A percentile compares a stretch with the other conserved stretches of the same genome.
phyloP scores from a whole-genome alignment of 2,329 filamentous ascomycete genomes.

The Aspergillus phoenicis region DNA sequence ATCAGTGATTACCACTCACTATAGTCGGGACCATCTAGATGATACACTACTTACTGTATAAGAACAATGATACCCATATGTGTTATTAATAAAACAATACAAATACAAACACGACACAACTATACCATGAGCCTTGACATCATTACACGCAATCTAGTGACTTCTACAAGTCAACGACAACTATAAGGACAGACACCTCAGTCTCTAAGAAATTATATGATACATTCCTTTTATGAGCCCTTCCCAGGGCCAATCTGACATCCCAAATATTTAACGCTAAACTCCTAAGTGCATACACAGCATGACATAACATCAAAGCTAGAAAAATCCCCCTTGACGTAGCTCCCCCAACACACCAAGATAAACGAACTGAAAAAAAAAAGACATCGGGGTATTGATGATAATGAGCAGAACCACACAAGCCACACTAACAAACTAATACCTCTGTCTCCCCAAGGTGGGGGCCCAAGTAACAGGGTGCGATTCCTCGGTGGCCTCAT shows the following conservation, averaged over 20 bases:
- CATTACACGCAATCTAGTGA: background rate
- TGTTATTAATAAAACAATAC: background rate
- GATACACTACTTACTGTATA: background rate
- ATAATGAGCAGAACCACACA: slow-evolving; percentile 3
- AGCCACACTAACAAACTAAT: slow-evolving; percentile 46
- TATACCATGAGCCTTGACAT: background rate
- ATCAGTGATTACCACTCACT: slow-evolving; percentile 29
- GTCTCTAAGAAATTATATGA: slow-evolving; percentile 5
- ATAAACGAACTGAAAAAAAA: slow-evolving; percentile 17
- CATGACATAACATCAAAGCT: background rate
- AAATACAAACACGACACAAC: too few relatives aligned
- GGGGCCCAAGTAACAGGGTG: slow-evolving; percentile 94
- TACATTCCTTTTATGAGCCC: slow-evolving; percentile 18
- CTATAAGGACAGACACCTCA: background rate
- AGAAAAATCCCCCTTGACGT: background rate
- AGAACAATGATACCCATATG: slow-evolving; percentile 14
- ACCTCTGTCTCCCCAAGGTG: slow-evolving; percentile 75
- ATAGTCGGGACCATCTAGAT: background rate
- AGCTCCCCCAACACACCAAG: too few relatives aligned
- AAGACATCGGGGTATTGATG: slow-evolving; percentile 16
- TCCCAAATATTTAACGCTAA: slow-evolving; percentile 25
- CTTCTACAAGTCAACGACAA: background rate
- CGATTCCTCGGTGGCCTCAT: slow-evolving; percentile 83
- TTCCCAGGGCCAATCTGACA: slow-evolving; percentile 6
- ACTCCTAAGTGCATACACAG: slow-evolving; percentile 33